These are phyloP conservation scores for Polysphondylium violaceum DNA, from an alignment of 78 protist species.

Conservation along the genomic window DNA sequence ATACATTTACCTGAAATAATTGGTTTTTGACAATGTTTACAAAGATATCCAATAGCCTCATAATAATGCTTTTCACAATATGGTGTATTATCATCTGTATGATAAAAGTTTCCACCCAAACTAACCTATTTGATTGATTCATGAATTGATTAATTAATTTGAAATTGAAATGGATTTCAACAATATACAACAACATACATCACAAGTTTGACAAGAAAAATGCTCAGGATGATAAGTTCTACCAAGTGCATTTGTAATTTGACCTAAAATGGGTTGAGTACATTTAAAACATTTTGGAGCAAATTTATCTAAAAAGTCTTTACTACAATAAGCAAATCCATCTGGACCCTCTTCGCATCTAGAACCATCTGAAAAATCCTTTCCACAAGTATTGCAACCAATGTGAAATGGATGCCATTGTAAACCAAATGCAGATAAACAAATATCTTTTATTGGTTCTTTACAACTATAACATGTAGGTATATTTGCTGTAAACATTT, in stretches of 20 bases:
- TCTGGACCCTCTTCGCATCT: constrained; percentile 77
- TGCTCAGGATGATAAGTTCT: constrained; percentile 75
- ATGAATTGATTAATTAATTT: background rate
- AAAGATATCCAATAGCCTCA: constrained; percentile 56
- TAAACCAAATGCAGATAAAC: constrained; percentile 54
- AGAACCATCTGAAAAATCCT: constrained; percentile 57
- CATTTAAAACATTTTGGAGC: constrained; percentile 75
- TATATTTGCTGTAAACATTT: background rate
- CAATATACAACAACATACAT: background rate
- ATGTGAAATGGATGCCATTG: constrained; percentile 73
- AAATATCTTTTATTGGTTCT: constrained; percentile 60
- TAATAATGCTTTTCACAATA: constrained; percentile 76
- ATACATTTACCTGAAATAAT: constrained; percentile 76
- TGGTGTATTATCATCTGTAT: constrained; percentile 51
- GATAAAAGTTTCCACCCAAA: constrained; percentile 48
- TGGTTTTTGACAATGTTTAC: constrained; percentile 80
- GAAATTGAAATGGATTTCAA: background rate
- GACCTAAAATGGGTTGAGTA: constrained; percentile 54
- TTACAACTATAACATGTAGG: constrained; percentile 60
- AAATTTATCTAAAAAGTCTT: constrained; percentile 69
- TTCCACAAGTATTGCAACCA: constrained; percentile 10
- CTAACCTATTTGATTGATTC: background rate
- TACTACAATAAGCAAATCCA: constrained; percentile 77
- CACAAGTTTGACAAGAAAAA: constrained; percentile 61
- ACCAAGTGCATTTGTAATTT: constrained; percentile 49